Conservation (phyloP, 345 rosid genomes). For the Corymbia maculata region DNA sequence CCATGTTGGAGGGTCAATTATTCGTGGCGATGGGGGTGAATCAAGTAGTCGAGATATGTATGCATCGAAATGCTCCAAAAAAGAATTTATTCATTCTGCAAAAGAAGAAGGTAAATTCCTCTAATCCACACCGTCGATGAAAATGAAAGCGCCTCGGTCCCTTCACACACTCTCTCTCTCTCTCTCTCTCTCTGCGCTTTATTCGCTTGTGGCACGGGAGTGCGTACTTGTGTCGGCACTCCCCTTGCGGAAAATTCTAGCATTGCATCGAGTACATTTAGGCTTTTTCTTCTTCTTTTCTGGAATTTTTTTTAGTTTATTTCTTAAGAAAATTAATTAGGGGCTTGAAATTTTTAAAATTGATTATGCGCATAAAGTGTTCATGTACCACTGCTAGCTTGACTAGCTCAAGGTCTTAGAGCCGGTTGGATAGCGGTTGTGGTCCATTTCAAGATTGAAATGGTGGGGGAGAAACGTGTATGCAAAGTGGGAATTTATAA, state of each 20-base stretch:
- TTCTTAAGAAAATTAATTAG: background rate
- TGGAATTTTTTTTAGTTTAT: background rate
- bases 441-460: background rate
- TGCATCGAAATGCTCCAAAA: background rate
- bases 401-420: fast-evolving
- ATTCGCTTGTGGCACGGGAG: background rate
- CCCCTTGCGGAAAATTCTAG: background rate
- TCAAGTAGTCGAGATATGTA: background rate
- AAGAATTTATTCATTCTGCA: background rate
- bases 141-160: background rate
- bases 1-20: background rate
- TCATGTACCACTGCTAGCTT: fast-evolving
- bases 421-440: background rate
- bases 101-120: background rate
- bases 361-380: background rate
- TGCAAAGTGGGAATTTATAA: background rate
- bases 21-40: background rate
- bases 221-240: background rate
- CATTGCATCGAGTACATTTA: background rate
- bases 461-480: background rate
- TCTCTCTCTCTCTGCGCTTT: fast-evolving
- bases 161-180: background rate
- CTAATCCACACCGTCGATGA: background rate
- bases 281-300: fast-evolving
- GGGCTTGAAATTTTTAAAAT: background rate